A percentile compares a stretch with the other conserved stretches of the same genome.
Evolutionary conservation across 139 green algal genomes (phyloP).

Genomic region (Spirogloea muscicola): DNA sequence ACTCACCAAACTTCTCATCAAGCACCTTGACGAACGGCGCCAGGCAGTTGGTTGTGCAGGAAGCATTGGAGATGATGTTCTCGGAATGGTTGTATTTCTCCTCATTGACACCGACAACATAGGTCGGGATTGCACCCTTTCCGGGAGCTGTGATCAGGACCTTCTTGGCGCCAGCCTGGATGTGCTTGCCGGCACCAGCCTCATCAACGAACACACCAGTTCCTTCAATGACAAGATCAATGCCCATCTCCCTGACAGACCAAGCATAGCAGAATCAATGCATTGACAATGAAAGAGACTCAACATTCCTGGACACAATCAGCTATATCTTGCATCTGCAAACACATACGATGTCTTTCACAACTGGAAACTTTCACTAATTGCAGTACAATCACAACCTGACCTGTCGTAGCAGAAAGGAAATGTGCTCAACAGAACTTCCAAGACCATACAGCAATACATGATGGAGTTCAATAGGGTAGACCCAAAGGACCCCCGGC

Average conservation of each 20-base stretch:
- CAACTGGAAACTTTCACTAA: no score
- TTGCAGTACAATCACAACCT: no score
- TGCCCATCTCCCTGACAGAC: slow-evolving; percentile 44
- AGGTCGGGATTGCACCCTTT: slow-evolving; percentile 62
- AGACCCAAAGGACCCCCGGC: no score
- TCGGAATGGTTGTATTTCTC: slow-evolving; percentile 49
- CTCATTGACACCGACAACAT: slow-evolving; percentile 61
- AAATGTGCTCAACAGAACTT: no score
- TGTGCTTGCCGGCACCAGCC: slow-evolving; percentile 58
- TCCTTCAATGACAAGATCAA: slow-evolving; percentile 61
- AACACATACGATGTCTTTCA: no score
- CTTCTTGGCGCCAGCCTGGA: slow-evolving; percentile 59
- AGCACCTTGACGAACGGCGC: slow-evolving; percentile 64
- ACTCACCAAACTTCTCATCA: slow-evolving; percentile 56
- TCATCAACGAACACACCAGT: slow-evolving; percentile 62
- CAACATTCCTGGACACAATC: no score
- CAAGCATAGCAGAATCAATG: slow-evolving; percentile 18
- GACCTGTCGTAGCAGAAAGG: no score
- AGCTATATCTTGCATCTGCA: no score
- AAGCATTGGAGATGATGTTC: slow-evolving; percentile 60
- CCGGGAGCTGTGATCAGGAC: slow-evolving; percentile 62
- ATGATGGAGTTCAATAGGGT: no score
- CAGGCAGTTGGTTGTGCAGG: slow-evolving; percentile 68
- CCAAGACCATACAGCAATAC: no score
- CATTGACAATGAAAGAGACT: no score